These are phyloP conservation scores for Podosphaera xanthii DNA, from an alignment of 2,329 filamentous ascomycete genomes.

Conservation along the genomic window DNA sequence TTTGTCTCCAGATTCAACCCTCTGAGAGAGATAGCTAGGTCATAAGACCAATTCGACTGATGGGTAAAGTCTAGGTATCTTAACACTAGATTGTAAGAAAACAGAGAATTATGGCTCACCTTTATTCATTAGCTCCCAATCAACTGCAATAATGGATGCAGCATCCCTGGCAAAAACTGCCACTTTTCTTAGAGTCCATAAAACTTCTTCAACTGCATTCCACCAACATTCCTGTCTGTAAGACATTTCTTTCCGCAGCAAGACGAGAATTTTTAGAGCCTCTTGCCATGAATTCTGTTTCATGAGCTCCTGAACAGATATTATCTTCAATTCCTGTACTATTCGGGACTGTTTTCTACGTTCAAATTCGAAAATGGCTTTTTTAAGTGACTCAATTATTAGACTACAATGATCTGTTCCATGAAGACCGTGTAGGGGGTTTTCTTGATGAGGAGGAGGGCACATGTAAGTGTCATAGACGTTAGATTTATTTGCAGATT, in stretches of 20 bases:
- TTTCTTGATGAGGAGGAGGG: constrained; percentile 36
- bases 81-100: background rate
- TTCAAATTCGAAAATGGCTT: constrained; percentile 30
- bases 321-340: constrained; percentile 29
- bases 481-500: constrained; percentile 27
- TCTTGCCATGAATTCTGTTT: constrained; percentile 28
- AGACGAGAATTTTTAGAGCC: constrained; percentile 28
- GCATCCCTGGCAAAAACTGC: constrained; percentile 28
- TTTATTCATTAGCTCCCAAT: constrained; percentile 40
- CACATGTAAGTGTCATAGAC: constrained; percentile 45
- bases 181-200: constrained; percentile 35
- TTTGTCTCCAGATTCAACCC: constrained; percentile 23
- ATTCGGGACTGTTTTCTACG: constrained; percentile 28
- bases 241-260: constrained; percentile 32
- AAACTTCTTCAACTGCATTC: constrained; percentile 33
- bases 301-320: constrained; percentile 32
- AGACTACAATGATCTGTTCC: constrained; percentile 32
- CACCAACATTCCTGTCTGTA: constrained; percentile 38
- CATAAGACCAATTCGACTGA: constrained; percentile 35
- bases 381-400: constrained; percentile 28
- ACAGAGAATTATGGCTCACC: constrained; percentile 21
- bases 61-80: constrained; percentile 25
- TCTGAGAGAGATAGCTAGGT: constrained; percentile 33
- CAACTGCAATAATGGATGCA: constrained; percentile 34
- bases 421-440: constrained; percentile 23